phyloP scores from a whole-genome alignment of 2,329 filamentous ascomycete genomes.

The Microcyclosporella mali region DNA sequence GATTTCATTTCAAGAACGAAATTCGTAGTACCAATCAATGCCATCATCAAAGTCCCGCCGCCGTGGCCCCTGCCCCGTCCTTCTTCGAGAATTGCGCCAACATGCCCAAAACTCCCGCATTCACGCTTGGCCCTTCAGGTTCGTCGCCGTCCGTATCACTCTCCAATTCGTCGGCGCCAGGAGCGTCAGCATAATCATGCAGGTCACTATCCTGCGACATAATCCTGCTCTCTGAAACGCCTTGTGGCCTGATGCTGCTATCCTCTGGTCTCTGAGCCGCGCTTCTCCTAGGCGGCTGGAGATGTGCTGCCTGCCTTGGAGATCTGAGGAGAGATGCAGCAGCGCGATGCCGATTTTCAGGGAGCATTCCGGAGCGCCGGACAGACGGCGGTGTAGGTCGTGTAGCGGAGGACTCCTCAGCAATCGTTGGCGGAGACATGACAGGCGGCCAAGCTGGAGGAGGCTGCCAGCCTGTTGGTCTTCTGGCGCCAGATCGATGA shows the following conservation, averaged over 20 bases:
- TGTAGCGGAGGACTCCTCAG: slow-evolving; percentile 17
- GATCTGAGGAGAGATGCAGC: slow-evolving; percentile 14
- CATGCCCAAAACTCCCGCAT: slow-evolving; percentile 57
- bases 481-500: slow-evolving; percentile 25
- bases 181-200: slow-evolving; percentile 41
- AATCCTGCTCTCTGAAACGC: slow-evolving; percentile 38
- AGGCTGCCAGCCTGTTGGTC: slow-evolving; percentile 24
- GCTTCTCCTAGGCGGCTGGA: background rate
- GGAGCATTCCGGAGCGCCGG: slow-evolving; percentile 3
- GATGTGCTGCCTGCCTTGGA: slow-evolving; percentile 6
- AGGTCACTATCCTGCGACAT: slow-evolving; percentile 54
- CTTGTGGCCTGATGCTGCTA: slow-evolving; percentile 5
- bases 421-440: slow-evolving; percentile 18
- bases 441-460: slow-evolving; percentile 30
- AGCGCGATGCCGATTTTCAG: background rate
- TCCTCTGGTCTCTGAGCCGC: slow-evolving; percentile 1
- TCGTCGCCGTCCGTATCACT: slow-evolving; percentile 36
- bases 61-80: too few relatives aligned
- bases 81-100: slow-evolving; percentile 61
- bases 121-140: slow-evolving; percentile 38
- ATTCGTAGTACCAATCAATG: too few relatives aligned
- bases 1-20: too few relatives aligned
- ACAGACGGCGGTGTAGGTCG: slow-evolving; percentile 1
- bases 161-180: slow-evolving; percentile 29
- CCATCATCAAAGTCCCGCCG: background rate